phyloP scores from a whole-genome alignment of 768 basidiomycete genomes.

The Pholiota conissans region DNA sequence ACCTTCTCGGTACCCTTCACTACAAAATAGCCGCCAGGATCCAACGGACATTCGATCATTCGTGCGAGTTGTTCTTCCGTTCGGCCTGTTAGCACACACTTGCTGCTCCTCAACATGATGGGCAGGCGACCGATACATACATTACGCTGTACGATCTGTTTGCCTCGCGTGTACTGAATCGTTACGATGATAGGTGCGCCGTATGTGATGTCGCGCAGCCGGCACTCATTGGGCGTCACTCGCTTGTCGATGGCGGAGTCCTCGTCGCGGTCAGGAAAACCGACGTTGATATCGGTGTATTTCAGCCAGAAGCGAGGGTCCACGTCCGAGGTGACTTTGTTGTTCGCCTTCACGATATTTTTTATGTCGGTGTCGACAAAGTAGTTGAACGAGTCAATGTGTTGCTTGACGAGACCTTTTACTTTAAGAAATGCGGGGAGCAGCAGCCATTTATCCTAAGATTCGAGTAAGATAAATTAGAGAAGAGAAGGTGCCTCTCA shows the following conservation, averaged over 20 bases:
- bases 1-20: slow-evolving; percentile 99
- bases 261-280: slow-evolving; percentile 89
- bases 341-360: slow-evolving; percentile 92
- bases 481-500: slow-evolving; percentile 34
- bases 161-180: slow-evolving; percentile 92
- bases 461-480: slow-evolving; percentile 1
- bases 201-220: slow-evolving; percentile 93
- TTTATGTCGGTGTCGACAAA: slow-evolving; percentile 98
- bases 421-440: slow-evolving; percentile 96
- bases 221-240: slow-evolving; percentile 96
- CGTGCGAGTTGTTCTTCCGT: slow-evolving; percentile 82
- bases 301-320: slow-evolving; percentile 97
- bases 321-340: slow-evolving; percentile 93
- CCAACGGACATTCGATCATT: slow-evolving; percentile 96
- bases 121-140: slow-evolving; percentile 90
- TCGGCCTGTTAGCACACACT: slow-evolving; percentile 84
- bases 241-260: slow-evolving; percentile 72
- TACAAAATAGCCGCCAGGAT: slow-evolving; percentile 99
- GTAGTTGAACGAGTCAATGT: slow-evolving; percentile 98
- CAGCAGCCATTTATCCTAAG: slow-evolving; percentile 96
- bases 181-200: slow-evolving; percentile 91
- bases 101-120: slow-evolving; percentile 95
- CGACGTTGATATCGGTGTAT: slow-evolving; percentile 94
- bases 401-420: slow-evolving; percentile 98
- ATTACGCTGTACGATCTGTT: slow-evolving; percentile 82